A percentile compares a stretch with the other conserved stretches of the same genome.
phyloP scores from a whole-genome alignment of 805 yeast species.

The Candida maltosa region DNA sequence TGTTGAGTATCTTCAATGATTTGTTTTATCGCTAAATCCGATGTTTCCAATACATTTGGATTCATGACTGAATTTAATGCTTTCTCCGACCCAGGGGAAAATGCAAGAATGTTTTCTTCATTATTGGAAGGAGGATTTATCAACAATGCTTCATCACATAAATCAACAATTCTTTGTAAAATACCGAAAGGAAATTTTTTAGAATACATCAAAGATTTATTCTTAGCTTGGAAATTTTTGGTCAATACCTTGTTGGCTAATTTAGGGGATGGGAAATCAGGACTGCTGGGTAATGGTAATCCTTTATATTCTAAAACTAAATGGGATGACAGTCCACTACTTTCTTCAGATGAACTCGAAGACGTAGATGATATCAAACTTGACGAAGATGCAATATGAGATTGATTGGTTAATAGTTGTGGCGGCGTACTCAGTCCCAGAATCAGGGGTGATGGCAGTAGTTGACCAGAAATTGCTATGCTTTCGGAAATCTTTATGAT shows the following conservation, averaged over 20 bases:
- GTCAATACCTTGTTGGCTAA: constrained; percentile 15
- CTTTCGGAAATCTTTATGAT: constrained; percentile 44
- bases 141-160: constrained; percentile 71
- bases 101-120: constrained; percentile 25
- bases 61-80: constrained; percentile 48
- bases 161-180: constrained; percentile 52
- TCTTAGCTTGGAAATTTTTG: constrained; percentile 12
- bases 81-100: constrained; percentile 59
- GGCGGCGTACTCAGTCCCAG: not conserved
- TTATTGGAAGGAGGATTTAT: constrained; percentile 55
- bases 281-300: constrained; percentile 39
- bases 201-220: constrained; percentile 30
- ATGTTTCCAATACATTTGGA: constrained; percentile 40
- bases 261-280: constrained; percentile 12
- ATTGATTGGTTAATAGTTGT: not conserved
- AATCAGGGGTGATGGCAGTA: constrained; percentile 1
- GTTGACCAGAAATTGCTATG: constrained; percentile 18
- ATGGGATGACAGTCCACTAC: constrained; percentile 5
- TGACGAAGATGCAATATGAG: constrained; percentile 7
- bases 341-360: constrained; percentile 14
- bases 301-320: constrained; percentile 54
- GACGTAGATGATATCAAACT: constrained; percentile 11
- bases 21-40: constrained; percentile 61
- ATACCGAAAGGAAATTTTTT: constrained; percentile 62
- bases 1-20: constrained; percentile 66